These are phyloP conservation scores for Metschnikowia borealis DNA, from an alignment of 805 yeast species.

Conservation along the genomic window DNA sequence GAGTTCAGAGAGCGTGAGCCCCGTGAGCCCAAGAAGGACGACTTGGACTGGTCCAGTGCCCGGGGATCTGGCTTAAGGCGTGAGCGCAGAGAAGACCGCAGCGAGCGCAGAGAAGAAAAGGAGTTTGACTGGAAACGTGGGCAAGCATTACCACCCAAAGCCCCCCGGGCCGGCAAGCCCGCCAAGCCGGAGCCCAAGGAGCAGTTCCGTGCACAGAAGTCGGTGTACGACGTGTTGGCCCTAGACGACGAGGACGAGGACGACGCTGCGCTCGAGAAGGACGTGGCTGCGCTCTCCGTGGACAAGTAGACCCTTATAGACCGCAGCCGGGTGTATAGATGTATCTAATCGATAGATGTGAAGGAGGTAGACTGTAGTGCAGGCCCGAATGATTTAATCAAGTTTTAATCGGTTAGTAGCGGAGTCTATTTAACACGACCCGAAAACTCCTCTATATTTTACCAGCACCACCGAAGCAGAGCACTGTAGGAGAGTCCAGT, in stretches of 20 bases:
- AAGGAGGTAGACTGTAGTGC: too few species aligned
- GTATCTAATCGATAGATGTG: too few species aligned
- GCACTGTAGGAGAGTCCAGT: too few species aligned
- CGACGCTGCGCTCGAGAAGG: conserved; percentile 14
- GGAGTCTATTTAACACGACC: too few species aligned
- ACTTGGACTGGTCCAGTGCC: conserved; percentile 25
- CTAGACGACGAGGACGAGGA: conserved; percentile 16
- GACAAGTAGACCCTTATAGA: conserved; percentile 2
- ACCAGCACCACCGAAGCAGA: too few species aligned
- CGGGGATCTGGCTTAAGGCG: conserved; percentile 15
- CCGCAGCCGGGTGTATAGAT: neutral
- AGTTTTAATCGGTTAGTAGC: too few species aligned
- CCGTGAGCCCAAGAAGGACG: conserved; percentile 15
- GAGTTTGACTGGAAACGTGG: conserved; percentile 39
- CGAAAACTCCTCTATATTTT: too few species aligned
- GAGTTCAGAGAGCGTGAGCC: neutral
- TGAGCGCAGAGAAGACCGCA: conserved; percentile 23
- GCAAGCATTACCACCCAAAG: conserved; percentile 25
- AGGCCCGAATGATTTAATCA: too few species aligned
- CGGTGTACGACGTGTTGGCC: conserved; percentile 18
- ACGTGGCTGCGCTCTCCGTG: conserved; percentile 14
- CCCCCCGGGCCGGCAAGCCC: conserved; percentile 5
- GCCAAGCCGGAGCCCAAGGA: conserved; percentile 11
- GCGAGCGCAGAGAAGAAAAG: conserved; percentile 27
- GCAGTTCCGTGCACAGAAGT: conserved; percentile 17